phyloP scores from a whole-genome alignment of 2,329 filamentous ascomycete species.

The Allantophomopsis lycopodina region DNA sequence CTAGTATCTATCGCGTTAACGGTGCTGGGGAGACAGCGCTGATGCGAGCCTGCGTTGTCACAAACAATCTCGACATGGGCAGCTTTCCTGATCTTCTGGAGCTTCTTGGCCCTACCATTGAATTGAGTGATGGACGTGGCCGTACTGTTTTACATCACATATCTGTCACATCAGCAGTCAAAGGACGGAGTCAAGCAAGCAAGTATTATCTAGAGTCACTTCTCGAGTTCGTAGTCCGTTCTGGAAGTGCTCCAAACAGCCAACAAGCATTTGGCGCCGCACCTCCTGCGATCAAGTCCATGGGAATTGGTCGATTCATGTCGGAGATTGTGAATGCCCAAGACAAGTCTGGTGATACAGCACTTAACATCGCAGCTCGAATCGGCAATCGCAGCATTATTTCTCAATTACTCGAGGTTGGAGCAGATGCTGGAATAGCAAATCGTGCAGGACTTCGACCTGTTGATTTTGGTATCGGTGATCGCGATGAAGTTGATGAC shows the following conservation, averaged over 20 bases:
- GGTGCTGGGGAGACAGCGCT: slow-evolving; percentile 81
- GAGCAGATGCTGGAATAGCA: slow-evolving; percentile 81
- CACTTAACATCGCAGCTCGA: slow-evolving; percentile 81
- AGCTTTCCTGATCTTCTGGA: slow-evolving; percentile 87
- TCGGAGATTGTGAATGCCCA: slow-evolving; percentile 93
- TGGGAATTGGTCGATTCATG: slow-evolving; percentile 87
- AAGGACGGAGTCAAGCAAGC: slow-evolving; percentile 80
- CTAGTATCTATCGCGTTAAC: slow-evolving; percentile 80
- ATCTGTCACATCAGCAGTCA: slow-evolving; percentile 88
- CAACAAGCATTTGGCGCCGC: slow-evolving; percentile 23
- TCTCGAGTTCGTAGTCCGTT: slow-evolving; percentile 85
- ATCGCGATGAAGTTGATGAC: slow-evolving; percentile 33
- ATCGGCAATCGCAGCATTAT: slow-evolving; percentile 93
- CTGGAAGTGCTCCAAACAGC: slow-evolving; percentile 51
- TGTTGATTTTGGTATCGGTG: slow-evolving; percentile 86
- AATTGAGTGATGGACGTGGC: slow-evolving; percentile 78
- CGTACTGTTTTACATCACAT: slow-evolving; percentile 93
- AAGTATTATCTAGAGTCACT: slow-evolving; percentile 93
- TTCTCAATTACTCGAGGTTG: slow-evolving; percentile 89
- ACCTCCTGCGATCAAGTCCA: slow-evolving; percentile 22
- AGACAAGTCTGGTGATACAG: slow-evolving; percentile 89
- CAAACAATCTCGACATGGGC: slow-evolving; percentile 83
- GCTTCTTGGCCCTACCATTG: slow-evolving; percentile 77
- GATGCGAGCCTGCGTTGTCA: slow-evolving; percentile 84
- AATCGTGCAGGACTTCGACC: slow-evolving; percentile 83